Conservation (phyloP, 1,284 basidiomycete genomes). For the Ustilago trichophora region DNA sequence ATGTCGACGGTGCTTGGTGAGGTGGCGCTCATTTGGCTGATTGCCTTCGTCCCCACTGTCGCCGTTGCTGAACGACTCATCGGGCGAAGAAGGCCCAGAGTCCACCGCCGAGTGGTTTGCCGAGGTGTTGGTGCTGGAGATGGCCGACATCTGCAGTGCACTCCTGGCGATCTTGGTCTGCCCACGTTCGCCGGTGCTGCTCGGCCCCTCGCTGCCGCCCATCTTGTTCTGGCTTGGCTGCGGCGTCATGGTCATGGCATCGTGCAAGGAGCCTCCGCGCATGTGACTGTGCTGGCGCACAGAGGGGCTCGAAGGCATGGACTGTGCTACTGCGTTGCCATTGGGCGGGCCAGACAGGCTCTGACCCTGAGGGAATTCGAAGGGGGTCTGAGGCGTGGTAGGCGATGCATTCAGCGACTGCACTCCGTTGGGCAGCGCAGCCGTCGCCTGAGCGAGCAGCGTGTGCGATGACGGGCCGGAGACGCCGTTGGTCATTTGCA, state of each 20-base stretch:
- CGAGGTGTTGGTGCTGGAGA: constrained; percentile 25
- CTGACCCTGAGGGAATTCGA: constrained; percentile 39
- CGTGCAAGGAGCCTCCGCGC: constrained; percentile 37
- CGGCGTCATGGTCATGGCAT: constrained; percentile 44
- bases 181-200: constrained; percentile 7
- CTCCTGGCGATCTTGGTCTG: constrained; percentile 30
- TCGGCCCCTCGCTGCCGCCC: not conserved
- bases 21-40: constrained; percentile 9
- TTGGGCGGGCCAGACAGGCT: constrained; percentile 8
- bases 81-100: constrained; percentile 42
- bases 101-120: constrained; percentile 38
- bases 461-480: constrained; percentile 1
- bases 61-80: constrained; percentile 48
- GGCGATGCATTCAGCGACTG: constrained; percentile 44
- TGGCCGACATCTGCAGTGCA: constrained; percentile 47
- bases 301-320: constrained; percentile 43
- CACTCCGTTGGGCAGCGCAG: constrained; percentile 19
- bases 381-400: constrained; percentile 43
- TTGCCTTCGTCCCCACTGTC: constrained; percentile 40
- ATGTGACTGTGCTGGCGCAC: constrained; percentile 32
- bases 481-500: constrained; percentile 8
- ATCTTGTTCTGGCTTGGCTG: constrained; percentile 17
- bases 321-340: constrained; percentile 14
- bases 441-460: constrained; percentile 15
- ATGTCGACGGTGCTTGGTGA: constrained; percentile 46